Evolutionary conservation across 2,329 filamentous ascomycete genomes (phyloP).

Genomic region (Orbilia brochopaga): DNA sequence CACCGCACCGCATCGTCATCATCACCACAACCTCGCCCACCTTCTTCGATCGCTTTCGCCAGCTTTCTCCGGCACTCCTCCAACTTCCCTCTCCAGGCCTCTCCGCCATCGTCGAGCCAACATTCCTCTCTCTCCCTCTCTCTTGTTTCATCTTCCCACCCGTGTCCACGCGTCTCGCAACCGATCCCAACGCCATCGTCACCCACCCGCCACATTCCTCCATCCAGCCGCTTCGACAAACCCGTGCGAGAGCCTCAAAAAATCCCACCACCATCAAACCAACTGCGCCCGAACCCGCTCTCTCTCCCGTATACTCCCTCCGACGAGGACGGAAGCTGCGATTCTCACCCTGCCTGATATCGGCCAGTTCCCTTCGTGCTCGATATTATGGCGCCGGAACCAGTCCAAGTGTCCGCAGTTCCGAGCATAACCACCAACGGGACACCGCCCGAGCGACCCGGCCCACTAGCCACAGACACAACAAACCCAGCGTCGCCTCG

Average conservation of each 20-base stretch:
- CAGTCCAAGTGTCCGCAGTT: conserved; percentile 47
- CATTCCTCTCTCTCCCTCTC: not conserved
- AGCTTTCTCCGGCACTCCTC: not conserved
- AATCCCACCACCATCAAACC: not conserved
- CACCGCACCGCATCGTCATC: not conserved
- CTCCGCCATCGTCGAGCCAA: not conserved
- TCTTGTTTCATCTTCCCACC: not conserved
- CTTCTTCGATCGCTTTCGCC: conserved; percentile 4
- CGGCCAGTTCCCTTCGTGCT: conserved; percentile 10
- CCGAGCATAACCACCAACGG: conserved; percentile 50
- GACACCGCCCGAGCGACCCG: conserved; percentile 47
- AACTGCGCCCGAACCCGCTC: not conserved
- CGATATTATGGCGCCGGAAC: conserved; percentile 48
- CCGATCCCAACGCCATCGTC: not conserved
- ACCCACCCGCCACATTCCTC: conserved; percentile 1
- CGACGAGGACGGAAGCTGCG: not conserved
- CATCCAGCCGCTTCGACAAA: not conserved
- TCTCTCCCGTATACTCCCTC: not conserved
- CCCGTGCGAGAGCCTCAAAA: not conserved
- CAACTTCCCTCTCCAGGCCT: not conserved
- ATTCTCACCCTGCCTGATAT: conserved; percentile 1
- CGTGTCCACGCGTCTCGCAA: not conserved
- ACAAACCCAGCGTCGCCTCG: conserved; percentile 45
- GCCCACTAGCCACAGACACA: conserved; percentile 45
- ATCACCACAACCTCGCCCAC: too few relatives aligned